Base-by-base conservation (phyloP, 1,139 yeast genomes). In the Saccharomyces uvarum region DNA sequence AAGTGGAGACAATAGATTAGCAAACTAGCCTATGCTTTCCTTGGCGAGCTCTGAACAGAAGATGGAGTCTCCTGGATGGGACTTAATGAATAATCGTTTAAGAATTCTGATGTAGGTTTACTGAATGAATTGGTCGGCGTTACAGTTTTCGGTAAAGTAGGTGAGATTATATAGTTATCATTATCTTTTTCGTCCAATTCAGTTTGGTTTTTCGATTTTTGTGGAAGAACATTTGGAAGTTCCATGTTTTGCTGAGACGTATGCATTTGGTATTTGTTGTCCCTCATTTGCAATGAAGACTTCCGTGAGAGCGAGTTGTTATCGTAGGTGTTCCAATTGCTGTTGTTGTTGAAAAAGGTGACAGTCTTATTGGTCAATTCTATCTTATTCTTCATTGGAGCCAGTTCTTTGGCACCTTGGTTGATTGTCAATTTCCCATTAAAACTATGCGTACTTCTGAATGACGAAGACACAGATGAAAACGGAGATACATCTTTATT, bases 331-430 rank as follows among this genome's bases (percentile, higher is more conserved):
- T 38, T 16, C 44, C 51, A 51, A 27, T 50, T 26, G 51, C 29
- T 9, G 51, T 42, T 16, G 52, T 33, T 8, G 50, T 68, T 76
- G 61, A 81, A 82, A 52, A 81, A 76, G 0, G 88, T 83, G 0
- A 82, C 84, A 0, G 85, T 82, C 61, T 79, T 82, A 54, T 74
- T 76, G 27, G 70, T 66, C 0, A 80, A 75, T 57, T 80, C 79
- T 31, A 81, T 73, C 59, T 77, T 81, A 58, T 77, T 79, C n/a
- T 74, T 71, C 16, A 64, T 47, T 3, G 72, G 74, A 1, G 65
- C 59, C 7, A 53, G 57, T 33, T 66, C 70, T 49, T 62, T 70
- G 1, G 64, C 63, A 0, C 66, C 68, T 1, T 59, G 59, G 1
- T 73, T 72, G 24, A 38, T 38, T 13, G 44, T 38, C 19, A 38